These are phyloP conservation scores for Claviceps pazoutovae DNA, from an alignment of 2,329 filamentous ascomycete species.

Conservation along the genomic window DNA sequence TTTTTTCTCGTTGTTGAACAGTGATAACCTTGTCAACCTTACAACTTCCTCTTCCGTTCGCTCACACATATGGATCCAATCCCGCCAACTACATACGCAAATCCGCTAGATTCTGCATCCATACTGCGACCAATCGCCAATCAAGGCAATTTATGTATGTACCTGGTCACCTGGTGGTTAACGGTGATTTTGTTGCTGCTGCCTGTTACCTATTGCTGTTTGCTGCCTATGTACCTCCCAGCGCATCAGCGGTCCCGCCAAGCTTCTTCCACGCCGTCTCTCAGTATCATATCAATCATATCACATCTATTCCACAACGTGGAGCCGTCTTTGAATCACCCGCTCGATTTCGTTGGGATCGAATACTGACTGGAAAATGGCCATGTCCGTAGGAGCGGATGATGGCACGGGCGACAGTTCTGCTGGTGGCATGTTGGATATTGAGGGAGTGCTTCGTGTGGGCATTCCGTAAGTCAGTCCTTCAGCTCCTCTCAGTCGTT, in stretches of 20 bases:
- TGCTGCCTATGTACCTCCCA: neutral
- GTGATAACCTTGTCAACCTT: too few relatives aligned
- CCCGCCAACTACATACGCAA: too few relatives aligned
- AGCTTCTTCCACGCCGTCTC: neutral
- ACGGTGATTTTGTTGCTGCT: too few relatives aligned
- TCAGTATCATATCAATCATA: slow-evolving; percentile 34
- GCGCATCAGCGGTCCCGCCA: neutral
- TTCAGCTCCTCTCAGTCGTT: slow-evolving; percentile 22
- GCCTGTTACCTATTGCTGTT: too few relatives aligned
- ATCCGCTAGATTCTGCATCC: too few relatives aligned
- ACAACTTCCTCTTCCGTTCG: too few relatives aligned
- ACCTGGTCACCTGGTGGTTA: too few relatives aligned
- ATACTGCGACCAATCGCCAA: too few relatives aligned
- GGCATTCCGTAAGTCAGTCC: slow-evolving; percentile 21
- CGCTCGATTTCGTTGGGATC: slow-evolving; percentile 33
- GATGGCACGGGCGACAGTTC: neutral
- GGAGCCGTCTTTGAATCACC: slow-evolving; percentile 37
- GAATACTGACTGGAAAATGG: slow-evolving; percentile 42
- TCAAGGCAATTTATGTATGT: too few relatives aligned
- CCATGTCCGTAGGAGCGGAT: slow-evolving; percentile 27
- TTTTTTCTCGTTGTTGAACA: too few relatives aligned
- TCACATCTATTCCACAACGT: slow-evolving; percentile 38
- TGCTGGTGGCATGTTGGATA: slow-evolving; percentile 11
- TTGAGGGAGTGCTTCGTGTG: slow-evolving; percentile 13
- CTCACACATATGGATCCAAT: too few relatives aligned